Conservation (phyloP, 2,329 filamentous ascomycete species). For the Diaporthe vaccinii region DNA sequence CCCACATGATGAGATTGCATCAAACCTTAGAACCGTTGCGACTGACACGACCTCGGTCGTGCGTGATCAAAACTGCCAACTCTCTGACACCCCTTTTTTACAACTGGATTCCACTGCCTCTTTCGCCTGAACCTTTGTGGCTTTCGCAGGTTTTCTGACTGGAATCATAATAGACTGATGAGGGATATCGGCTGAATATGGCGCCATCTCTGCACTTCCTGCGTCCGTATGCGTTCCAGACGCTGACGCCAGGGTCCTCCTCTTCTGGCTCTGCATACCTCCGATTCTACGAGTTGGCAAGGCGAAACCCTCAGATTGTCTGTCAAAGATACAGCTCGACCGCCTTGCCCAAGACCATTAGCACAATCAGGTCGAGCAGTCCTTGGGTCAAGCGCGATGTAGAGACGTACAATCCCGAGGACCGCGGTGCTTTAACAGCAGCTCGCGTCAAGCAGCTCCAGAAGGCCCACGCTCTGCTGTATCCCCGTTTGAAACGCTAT, state of each 20-base stretch:
- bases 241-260: conserved; percentile 52
- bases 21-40: conserved; percentile 70
- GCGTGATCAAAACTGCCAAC: conserved; percentile 67
- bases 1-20: conserved; percentile 63
- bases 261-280: conserved; percentile 53
- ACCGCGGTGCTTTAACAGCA: conserved; percentile 42
- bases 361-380: not conserved
- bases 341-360: conserved; percentile 21
- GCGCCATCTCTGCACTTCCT: conserved; percentile 63
- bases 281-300: conserved; percentile 62
- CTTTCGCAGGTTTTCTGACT: conserved; percentile 42
- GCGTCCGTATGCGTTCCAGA: conserved; percentile 66
- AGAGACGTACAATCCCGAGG: conserved; percentile 35
- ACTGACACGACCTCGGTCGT: conserved; percentile 64
- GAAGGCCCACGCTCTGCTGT: conserved; percentile 63
- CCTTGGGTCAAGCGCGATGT: conserved; percentile 4
- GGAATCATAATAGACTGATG: conserved; percentile 40
- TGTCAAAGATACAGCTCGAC: conserved; percentile 34
- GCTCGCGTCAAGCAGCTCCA: conserved; percentile 66
- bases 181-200: conserved; percentile 54
- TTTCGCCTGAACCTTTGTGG: not conserved
- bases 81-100: conserved; percentile 54
- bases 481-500: conserved; percentile 63
- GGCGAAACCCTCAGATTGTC: conserved; percentile 35
- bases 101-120: not conserved